Conservation (phyloP, 1,139 yeast species). For the Yamadazyma friedrichii region DNA sequence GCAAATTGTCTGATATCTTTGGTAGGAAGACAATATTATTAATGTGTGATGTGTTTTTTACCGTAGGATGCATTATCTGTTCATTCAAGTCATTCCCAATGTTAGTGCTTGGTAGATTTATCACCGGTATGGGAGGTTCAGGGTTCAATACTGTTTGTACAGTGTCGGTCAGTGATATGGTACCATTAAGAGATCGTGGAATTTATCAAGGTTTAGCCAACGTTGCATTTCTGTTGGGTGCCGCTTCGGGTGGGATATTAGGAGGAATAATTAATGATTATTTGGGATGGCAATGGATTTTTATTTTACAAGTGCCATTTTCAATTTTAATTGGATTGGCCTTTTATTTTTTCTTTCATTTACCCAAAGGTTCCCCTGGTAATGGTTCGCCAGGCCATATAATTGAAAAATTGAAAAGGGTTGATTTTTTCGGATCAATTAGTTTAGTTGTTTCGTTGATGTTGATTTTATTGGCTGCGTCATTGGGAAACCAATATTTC, state of each 20-base stretch:
- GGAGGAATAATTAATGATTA: slow-evolving; percentile 70
- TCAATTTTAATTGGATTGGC: slow-evolving; percentile 49
- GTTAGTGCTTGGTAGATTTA: slow-evolving; percentile 58
- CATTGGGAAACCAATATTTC: slow-evolving; percentile 63
- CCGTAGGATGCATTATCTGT: slow-evolving; percentile 41
- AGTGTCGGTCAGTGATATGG: slow-evolving; percentile 51
- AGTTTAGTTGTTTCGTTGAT: slow-evolving; percentile 57
- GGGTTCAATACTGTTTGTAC: slow-evolving; percentile 53
- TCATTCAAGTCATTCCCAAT: slow-evolving; percentile 37
- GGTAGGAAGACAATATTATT: slow-evolving; percentile 59
- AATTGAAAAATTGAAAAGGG: slow-evolving; percentile 47
- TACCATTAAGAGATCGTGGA: slow-evolving; percentile 53
- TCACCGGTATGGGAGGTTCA: slow-evolving; percentile 59
- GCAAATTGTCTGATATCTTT: slow-evolving; percentile 81
- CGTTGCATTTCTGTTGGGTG: slow-evolving; percentile 48
- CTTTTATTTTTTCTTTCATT: slow-evolving; percentile 34
- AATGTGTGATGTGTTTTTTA: slow-evolving; percentile 35
- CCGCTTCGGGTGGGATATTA: slow-evolving; percentile 55
- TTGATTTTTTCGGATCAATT: slow-evolving; percentile 74
- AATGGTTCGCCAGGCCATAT: slow-evolving; percentile 40
- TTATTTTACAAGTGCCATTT: slow-evolving; percentile 59
- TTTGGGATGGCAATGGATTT: slow-evolving; percentile 79
- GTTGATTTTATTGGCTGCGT: slow-evolving; percentile 59
- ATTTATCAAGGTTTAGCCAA: slow-evolving; percentile 53
- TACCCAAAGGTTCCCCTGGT: slow-evolving; percentile 52